These are phyloP conservation scores for Tricladium varicosporioides DNA, from an alignment of 2,329 filamentous ascomycete genomes.

Conservation along the genomic window DNA sequence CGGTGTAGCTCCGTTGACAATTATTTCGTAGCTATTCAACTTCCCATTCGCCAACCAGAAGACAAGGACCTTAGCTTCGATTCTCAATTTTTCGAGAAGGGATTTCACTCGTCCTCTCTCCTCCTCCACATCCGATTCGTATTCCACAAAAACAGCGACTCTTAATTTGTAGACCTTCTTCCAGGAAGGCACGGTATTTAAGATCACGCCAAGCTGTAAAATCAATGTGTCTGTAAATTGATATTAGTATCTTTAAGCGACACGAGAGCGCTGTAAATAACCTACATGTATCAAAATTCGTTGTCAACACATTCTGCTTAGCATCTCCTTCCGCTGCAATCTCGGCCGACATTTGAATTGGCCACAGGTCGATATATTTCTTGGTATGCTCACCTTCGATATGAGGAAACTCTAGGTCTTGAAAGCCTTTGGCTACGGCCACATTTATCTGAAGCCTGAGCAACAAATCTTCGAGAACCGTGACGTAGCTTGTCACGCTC, in stretches of 20 bases:
- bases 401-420: constrained; percentile 69
- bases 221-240: constrained; percentile 65
- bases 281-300: constrained; percentile 87
- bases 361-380: constrained; percentile 85
- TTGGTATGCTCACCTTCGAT: constrained; percentile 56
- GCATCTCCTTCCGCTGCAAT: constrained; percentile 65
- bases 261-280: constrained; percentile 2
- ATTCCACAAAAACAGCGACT: constrained; percentile 86
- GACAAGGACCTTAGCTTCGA: constrained; percentile 75
- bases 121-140: constrained; percentile 79
- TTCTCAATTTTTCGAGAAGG: constrained; percentile 76
- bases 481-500: constrained; percentile 72
- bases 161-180: constrained; percentile 69
- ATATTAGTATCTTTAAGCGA: constrained; percentile 1
- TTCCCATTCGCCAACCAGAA: constrained; percentile 78
- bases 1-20: constrained; percentile 67
- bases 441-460: constrained; percentile 79
- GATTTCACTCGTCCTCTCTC: constrained; percentile 70
- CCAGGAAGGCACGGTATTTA: constrained; percentile 80
- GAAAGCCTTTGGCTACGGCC: constrained; percentile 79
- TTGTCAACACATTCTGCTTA: constrained; percentile 68
- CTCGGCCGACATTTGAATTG: constrained; percentile 90
- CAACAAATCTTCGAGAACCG: constrained; percentile 78
- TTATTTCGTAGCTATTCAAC: constrained; percentile 70
- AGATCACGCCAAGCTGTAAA: constrained; percentile 79